Evolutionary conservation across 805 yeast species (phyloP).

Genomic region (Dipodascus albidus): DNA sequence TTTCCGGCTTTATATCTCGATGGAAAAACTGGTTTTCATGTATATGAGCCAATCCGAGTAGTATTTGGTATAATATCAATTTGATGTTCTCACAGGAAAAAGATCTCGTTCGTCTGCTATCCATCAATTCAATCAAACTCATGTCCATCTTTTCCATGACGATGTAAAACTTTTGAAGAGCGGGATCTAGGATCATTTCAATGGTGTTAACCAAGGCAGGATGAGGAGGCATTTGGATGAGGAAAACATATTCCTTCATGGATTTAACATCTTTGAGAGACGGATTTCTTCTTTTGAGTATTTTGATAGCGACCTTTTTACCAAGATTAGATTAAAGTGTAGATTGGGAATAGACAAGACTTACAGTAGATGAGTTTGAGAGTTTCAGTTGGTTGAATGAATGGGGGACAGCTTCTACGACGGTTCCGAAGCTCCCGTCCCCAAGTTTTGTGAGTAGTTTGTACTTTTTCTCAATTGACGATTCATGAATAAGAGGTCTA

Average conservation of each 20-base stretch:
- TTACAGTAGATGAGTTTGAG: background rate
- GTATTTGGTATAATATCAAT: constrained; percentile 47
- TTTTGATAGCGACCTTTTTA: constrained; percentile 74
- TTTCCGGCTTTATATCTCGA: constrained; percentile 91
- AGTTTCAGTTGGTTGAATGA: constrained; percentile 1
- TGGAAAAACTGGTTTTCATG: constrained; percentile 63
- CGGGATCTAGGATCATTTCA: constrained; percentile 68
- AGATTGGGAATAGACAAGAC: background rate
- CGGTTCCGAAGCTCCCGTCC: constrained; percentile 19
- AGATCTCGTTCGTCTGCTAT: constrained; percentile 38
- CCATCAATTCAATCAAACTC: constrained; percentile 68
- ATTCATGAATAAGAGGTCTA: background rate
- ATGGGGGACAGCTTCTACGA: constrained; percentile 10
- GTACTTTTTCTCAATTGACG: constrained; percentile 3
- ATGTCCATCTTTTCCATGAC: constrained; percentile 86
- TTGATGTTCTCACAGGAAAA: constrained; percentile 45
- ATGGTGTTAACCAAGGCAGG: constrained; percentile 59
- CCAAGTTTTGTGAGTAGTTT: constrained; percentile 16
- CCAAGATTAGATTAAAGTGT: background rate
- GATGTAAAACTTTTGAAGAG: constrained; percentile 52
- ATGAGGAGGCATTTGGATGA: constrained; percentile 51
- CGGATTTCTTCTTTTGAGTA: constrained; percentile 48
- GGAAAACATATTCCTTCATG: constrained; percentile 26
- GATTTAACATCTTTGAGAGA: constrained; percentile 43
- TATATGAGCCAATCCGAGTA: constrained; percentile 72